Evolutionary conservation across 495 filamentous ascomycete genomes (phyloP), one percentile per base, ranked within the genome.

Genomic region (Podospora anserina): DNA sequence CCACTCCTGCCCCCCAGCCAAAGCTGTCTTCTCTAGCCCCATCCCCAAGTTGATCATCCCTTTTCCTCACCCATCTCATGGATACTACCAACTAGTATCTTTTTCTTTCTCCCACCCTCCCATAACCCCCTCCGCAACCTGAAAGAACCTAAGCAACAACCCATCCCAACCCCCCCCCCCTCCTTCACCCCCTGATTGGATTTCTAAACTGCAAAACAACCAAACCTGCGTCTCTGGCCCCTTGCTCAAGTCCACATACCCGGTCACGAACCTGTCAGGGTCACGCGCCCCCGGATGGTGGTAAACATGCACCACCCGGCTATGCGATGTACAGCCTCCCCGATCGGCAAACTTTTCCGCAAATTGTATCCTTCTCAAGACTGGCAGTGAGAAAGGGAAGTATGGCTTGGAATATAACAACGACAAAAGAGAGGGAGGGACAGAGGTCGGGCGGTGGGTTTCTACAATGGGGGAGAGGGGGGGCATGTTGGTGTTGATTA

Each of bases 351-450:
- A 69, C 0, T 69, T 67, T 71, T 68, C 69, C 76, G 81, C 78
- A 74, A 87, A 87, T 70, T 88, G 86, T 61, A 91, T 77, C 18
- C 88, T 80, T 15, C 88, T 84, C 53, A 87, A 75, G 2, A 89
- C 72, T 0, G 88, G 80, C 19, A 88, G 78, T 59, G 88, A 87
- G 72, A 83, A 72, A 0, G 87, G 88, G 30, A 88, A 76, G 71
- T 87, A 84, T 15, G 74, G 23, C 23, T 23, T 23, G 23, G 23
- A 23, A 23, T 23, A 23, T 23, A 23, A 23, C 23, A 23, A 23
- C 23, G 23, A 23, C 23, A 23, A 23, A 23, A 70, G 19, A 66
- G 16, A 1, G 78, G 72, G 61, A 79, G 75, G 56, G 70, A 13
- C 61, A 64, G 81, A 74, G 75, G 82, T 79, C 77, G 63, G 59